Percentiles rank a stretch among this genome's conserved stretches.
phyloP scores from a whole-genome alignment of 2,329 filamentous ascomycete species.

The Knufia petricola region DNA sequence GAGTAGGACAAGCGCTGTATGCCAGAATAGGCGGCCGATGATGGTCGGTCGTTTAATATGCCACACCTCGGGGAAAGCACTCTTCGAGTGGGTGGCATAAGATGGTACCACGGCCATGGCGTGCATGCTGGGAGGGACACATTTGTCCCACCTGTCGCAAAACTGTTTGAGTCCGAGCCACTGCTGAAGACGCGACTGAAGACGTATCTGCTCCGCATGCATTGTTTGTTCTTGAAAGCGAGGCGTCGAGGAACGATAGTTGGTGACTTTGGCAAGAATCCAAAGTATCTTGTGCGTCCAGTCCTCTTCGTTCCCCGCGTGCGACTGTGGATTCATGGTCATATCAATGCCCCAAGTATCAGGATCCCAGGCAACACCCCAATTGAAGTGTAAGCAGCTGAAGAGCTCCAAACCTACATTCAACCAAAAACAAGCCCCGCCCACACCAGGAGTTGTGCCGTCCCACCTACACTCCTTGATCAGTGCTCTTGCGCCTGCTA shows the following conservation, averaged over 20 bases:
- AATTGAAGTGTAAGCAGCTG: slow-evolving; percentile 77
- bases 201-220: slow-evolving; percentile 46
- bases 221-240: slow-evolving; percentile 52
- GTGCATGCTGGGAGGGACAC: slow-evolving; percentile 75
- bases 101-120: slow-evolving; percentile 61
- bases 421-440: slow-evolving; percentile 86
- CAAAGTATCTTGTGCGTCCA: slow-evolving; percentile 89
- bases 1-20: slow-evolving; percentile 73
- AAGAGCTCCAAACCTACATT: slow-evolving; percentile 87
- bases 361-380: slow-evolving; percentile 78
- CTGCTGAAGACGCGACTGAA: slow-evolving; percentile 58
- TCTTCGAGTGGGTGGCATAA: slow-evolving; percentile 57
- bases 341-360: slow-evolving; percentile 84
- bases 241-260: slow-evolving; percentile 62
- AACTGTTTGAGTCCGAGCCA: slow-evolving; percentile 74
- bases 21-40: slow-evolving; percentile 77
- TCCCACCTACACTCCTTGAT: slow-evolving; percentile 89
- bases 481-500: slow-evolving; percentile 70
- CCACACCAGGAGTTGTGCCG: slow-evolving; percentile 66
- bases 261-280: slow-evolving; percentile 75
- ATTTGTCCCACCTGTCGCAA: slow-evolving; percentile 72
- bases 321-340: slow-evolving; percentile 50
- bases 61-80: slow-evolving; percentile 80
- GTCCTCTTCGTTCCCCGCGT: slow-evolving; percentile 59
- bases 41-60: slow-evolving; percentile 75